A percentile compares a stretch with the other conserved stretches of the same genome.
phyloP scores from a whole-genome alignment of 768 basidiomycete species.

The Tubosaeta sp. region DNA sequence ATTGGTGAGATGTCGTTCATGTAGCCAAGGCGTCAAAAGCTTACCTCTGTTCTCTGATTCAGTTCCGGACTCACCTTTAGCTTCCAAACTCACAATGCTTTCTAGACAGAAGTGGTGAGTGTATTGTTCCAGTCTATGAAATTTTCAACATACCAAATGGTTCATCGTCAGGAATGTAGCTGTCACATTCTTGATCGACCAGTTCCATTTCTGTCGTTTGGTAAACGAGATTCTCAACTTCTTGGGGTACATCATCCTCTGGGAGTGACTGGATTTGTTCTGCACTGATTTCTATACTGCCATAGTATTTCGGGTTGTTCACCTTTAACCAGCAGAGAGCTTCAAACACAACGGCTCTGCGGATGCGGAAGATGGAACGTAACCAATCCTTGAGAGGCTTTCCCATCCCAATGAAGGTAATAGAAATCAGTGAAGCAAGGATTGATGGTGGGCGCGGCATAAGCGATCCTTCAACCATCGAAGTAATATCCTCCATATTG shows the following conservation, averaged over 20 bases:
- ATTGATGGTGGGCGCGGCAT: constrained; percentile 30
- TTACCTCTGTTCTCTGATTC: too few relatives aligned
- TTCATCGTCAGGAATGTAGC: not conserved
- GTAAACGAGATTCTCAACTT: constrained; percentile 17
- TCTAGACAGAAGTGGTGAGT: too few relatives aligned
- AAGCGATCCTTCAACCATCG: constrained; percentile 33
- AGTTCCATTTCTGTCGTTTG: constrained; percentile 34
- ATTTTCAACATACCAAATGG: too few relatives aligned
- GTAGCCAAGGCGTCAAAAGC: too few relatives aligned
- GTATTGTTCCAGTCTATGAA: too few relatives aligned
- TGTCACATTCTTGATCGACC: constrained; percentile 31
- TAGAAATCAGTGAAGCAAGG: constrained; percentile 29
- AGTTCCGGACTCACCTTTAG: too few relatives aligned
- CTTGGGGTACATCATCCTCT: constrained; percentile 33
- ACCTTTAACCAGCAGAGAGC: constrained; percentile 36
- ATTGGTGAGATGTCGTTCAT: too few relatives aligned
- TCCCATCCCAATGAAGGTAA: constrained; percentile 35
- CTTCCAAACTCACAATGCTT: too few relatives aligned
- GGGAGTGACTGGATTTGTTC: constrained; percentile 22
- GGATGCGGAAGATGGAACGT: constrained; percentile 29
- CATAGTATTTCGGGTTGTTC: constrained; percentile 33
- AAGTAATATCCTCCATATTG: constrained; percentile 20
- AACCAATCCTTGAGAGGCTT: constrained; percentile 28
- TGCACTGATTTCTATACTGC: constrained; percentile 22
- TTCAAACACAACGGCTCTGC: constrained; percentile 21